Base-by-base conservation (phyloP, 106 monocot species). In the Platanthera zijinensis region DNA sequence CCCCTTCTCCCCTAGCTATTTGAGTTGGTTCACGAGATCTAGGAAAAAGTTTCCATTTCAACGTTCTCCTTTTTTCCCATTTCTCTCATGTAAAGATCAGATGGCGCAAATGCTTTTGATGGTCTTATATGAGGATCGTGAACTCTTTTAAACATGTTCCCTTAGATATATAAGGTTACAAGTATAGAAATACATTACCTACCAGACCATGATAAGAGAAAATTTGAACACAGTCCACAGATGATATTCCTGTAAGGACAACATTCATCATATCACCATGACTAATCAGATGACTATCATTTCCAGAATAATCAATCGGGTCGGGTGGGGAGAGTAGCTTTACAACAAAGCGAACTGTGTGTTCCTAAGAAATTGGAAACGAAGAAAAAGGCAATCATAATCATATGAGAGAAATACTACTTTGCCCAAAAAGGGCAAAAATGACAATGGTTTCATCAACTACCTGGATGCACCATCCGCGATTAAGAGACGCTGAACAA, bases 401-500 rank as follows among this genome's bases (percentile, higher is more conserved):
- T 48, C 70, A 70, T 12, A 39, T n/a, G 48, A 70, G 48, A 48
- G 15, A 70, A 48, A 67, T 2, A 67, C 32, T 25, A 67, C 30
- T 13, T 10, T 3, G 5, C 70, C 48, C 17, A 70, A 9, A 48
- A 48, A 70, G 8, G 32, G 14, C 18, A 51, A 7, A 8, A 19
- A 11, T n/a, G 48, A 71, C 7, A 51, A 68, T 46, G 56, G 28
- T 12, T 21, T 71, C 22, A 47, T 51, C 10, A 67, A 73, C 67
- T 82, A 99, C 99, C 90, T 99, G 99, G 81, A 94, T 83, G 88
- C 90, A 92, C 94, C 99, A 99, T 68, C 99, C 99, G 80, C 86
- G 84, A 57, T 90, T 79, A 74, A 94, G 83, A 78, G 99, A 91
- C 49, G 94, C 94, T 76, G 94, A 91, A 88, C 94, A 99, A 64